A percentile compares a stretch with the other conserved stretches of the same genome.
These are phyloP conservation scores for Tuber calosporum DNA, from an alignment of 495 filamentous ascomycete genomes.

Conservation along the genomic window DNA sequence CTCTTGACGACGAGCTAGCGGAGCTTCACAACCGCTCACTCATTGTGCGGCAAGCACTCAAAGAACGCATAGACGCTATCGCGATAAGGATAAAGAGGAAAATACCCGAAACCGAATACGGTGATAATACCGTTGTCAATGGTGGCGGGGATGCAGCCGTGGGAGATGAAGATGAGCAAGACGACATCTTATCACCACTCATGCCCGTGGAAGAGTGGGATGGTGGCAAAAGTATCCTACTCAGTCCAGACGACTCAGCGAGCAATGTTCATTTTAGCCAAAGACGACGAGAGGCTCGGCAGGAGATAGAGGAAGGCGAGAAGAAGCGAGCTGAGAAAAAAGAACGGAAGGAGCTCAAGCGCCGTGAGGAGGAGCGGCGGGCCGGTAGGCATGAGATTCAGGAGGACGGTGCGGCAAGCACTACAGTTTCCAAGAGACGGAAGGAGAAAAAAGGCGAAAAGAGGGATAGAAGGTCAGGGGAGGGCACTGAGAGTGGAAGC, in stretches of 20 bases:
- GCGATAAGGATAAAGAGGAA: conserved; percentile 52
- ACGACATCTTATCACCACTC: conserved; percentile 10
- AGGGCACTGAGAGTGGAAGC: conserved; percentile 8
- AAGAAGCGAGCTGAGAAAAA: conserved; percentile 30
- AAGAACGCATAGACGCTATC: conserved; percentile 60
- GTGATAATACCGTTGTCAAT: conserved; percentile 10
- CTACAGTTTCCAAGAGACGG: conserved; percentile 15
- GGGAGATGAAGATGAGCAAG: conserved; percentile 25
- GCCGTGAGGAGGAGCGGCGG: conserved; percentile 19
- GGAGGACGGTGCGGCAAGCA: conserved; percentile 17
- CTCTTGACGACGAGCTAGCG: conserved; percentile 91
- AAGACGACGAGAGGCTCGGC: conserved; percentile 29
- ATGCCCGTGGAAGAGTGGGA: conserved; percentile 37
- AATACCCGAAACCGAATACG: conserved; percentile 12
- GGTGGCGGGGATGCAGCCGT: background rate
- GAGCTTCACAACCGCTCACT: conserved; percentile 80
- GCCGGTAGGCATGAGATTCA: conserved; percentile 6
- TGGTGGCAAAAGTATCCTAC: conserved; percentile 35
- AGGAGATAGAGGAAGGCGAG: conserved; percentile 18
- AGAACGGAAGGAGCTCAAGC: conserved; percentile 22
- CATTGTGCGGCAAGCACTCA: conserved; percentile 65
- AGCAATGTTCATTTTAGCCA: conserved; percentile 65
- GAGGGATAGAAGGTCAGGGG: conserved; percentile 11
- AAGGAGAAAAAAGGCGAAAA: conserved; percentile 13
- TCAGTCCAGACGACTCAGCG: conserved; percentile 59